Conservation (phyloP, 75 land plant species). For the Ceratopteris richardii region DNA sequence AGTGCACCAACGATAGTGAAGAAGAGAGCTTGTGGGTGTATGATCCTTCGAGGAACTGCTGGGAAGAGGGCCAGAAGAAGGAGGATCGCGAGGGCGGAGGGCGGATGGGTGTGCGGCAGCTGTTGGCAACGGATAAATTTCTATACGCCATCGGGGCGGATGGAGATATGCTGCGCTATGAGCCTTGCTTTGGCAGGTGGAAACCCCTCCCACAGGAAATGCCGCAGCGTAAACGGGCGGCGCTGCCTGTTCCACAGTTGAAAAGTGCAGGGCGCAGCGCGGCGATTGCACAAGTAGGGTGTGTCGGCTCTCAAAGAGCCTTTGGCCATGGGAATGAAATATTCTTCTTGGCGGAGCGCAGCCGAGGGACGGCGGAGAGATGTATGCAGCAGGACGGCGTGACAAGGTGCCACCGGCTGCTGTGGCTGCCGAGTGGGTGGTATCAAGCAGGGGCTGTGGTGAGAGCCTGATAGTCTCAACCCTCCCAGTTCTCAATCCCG, state of each 20-base stretch:
- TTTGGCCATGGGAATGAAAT: not conserved
- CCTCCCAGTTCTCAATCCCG: too few relatives aligned
- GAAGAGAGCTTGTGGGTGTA: too few relatives aligned
- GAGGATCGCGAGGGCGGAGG: constrained; percentile 5
- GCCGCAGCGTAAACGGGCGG: not conserved
- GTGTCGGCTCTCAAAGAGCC: not conserved
- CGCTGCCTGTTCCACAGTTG: too few relatives aligned
- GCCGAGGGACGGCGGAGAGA: not conserved
- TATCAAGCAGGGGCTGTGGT: not conserved
- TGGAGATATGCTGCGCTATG: not conserved
- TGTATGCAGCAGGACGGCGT: constrained; percentile 1
- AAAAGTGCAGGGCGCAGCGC: too few relatives aligned
- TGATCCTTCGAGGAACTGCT: not conserved
- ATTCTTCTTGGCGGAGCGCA: not conserved
- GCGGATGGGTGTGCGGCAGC: not conserved
- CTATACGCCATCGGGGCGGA: not conserved
- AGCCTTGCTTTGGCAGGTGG: not conserved
- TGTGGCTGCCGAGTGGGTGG: not conserved
- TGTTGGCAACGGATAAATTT: not conserved
- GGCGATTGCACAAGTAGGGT: not conserved
- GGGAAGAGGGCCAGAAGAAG: constrained; percentile 15
- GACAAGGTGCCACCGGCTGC: not conserved
- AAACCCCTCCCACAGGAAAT: not conserved
- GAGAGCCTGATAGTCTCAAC: not conserved
- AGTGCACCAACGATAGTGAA: not conserved